These are phyloP conservation scores for Gnaphalium uliginosum DNA, from an alignment of 129 eudicot species.

Conservation along the genomic window DNA sequence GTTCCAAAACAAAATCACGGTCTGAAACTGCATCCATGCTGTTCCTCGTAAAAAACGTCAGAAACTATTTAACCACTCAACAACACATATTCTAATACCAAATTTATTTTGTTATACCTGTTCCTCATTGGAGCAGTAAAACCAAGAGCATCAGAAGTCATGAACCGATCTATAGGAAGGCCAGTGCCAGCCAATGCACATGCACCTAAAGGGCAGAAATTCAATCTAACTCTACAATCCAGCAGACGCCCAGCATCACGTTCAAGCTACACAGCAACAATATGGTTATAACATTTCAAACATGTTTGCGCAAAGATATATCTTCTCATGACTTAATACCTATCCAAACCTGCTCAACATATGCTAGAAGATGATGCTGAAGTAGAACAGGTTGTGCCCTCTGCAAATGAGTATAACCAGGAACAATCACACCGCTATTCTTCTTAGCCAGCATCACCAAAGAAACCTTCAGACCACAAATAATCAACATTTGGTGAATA, in stretches of 20 bases:
- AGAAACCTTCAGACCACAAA: constrained; percentile 48
- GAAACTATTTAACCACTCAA: constrained; percentile 24
- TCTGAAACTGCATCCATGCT: constrained; percentile 99
- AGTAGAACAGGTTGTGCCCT: constrained; percentile 94
- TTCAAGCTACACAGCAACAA: constrained; percentile 71
- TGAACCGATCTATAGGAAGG: constrained; percentile 91
- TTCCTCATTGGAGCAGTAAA: constrained; percentile 93
- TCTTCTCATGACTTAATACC: neutral
- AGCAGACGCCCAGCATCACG: constrained; percentile 86
- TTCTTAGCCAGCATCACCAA: constrained; percentile 71
- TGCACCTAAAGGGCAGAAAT: constrained; percentile 94
- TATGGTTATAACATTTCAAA: neutral
- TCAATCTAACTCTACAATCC: constrained; percentile 80
- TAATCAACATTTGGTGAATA: neutral
- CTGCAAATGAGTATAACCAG: constrained; percentile 94
- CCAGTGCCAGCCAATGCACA: constrained; percentile 99
- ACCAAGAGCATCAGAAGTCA: constrained; percentile 90
- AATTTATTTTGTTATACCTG: constrained; percentile 53
- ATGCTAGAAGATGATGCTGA: constrained; percentile 90
- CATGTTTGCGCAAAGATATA: neutral
- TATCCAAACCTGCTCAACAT: constrained; percentile 82
- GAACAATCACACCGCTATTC: constrained; percentile 82
- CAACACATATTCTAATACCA: neutral
- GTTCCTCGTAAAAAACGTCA: constrained; percentile 27
- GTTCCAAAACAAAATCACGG: constrained; percentile 91